Base-by-base conservation (phyloP, 2,329 filamentous ascomycete species). In the Neurospora sp. region DNA sequence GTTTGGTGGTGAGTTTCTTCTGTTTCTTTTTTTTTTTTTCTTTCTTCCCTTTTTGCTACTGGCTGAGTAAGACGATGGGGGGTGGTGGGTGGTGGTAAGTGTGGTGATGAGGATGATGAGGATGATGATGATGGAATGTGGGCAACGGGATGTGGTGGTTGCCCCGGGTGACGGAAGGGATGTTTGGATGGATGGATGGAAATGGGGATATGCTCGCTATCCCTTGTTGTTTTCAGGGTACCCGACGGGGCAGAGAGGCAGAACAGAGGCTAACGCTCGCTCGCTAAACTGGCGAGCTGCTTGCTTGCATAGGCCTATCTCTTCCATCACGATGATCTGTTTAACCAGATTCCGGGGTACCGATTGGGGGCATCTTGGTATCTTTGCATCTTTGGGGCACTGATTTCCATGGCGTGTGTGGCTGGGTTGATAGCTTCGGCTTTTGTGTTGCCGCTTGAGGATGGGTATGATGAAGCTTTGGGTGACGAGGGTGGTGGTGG, bases 261-360 rank as follows among this genome's bases (percentile, higher is more conserved):
- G 19, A 65, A 17, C 19, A 40, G 37, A 23, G 11, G 11, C 10
- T 2, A 37, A 12, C 11, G 15, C 39, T 70, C 52, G 40, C 33
- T 33, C 28, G 62, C 15, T 73, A 57, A 74, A 28, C 46, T 52
- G 46, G 46, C 46, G 46, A 52, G 19, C 19, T 23, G 43, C 23
- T 57, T 11, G 15, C 67, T 11, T 36, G 5, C 6, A 52, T 74
- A 97, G 93, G 89, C 92, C 19, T 96, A 92, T 78, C 84, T 97
- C 19, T 94, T 89, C 79, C 90, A 97, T 74, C 85, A 95, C 77
- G 92, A 97, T 78, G 87, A 91, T 67, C 89, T 92, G 74, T 97
- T 97, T 78, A 33, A 17, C 23, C 89, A 90, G 76, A 85, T 91
- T 19, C 86, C 87, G 0, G 93, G 93, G 71, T 97, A 93, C 92